Conservation (phyloP, 2,329 filamentous ascomycete species). For the Apiospora kogelbergensis region DNA sequence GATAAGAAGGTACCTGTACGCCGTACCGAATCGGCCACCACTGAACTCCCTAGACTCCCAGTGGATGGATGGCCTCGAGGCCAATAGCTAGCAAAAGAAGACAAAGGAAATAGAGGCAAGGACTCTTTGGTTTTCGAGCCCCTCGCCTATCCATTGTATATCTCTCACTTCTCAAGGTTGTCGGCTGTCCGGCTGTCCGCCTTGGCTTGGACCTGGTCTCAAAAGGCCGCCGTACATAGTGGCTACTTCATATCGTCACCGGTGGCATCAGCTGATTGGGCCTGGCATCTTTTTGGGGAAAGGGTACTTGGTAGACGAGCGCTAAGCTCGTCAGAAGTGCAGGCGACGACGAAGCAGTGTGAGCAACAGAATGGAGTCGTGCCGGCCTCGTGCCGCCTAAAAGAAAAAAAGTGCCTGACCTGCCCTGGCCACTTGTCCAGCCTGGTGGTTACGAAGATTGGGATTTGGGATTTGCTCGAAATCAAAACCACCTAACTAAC, state of each 20-base stretch:
- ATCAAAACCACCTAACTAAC: not conserved
- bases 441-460: not conserved
- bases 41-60: not conserved
- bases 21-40: not conserved
- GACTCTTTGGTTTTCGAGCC: not conserved
- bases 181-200: not conserved
- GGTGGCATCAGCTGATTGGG: constrained; percentile 27
- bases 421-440: not conserved
- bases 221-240: constrained; percentile 5
- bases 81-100: not conserved
- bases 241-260: constrained; percentile 8
- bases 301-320: constrained; percentile 16
- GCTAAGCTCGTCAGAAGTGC: constrained; percentile 20
- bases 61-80: not conserved
- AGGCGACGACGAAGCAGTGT: not conserved
- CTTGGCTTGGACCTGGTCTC: not conserved
- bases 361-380: not conserved
- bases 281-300: constrained; percentile 7
- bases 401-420: not conserved
- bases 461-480: not conserved
- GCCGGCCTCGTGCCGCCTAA: not conserved
- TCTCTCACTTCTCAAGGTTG: not conserved
- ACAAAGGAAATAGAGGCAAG: not conserved
- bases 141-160: not conserved
- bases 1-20: not conserved